Evolutionary conservation across 805 yeast species (phyloP).

Genomic region (Ogataea pignaliae): DNA sequence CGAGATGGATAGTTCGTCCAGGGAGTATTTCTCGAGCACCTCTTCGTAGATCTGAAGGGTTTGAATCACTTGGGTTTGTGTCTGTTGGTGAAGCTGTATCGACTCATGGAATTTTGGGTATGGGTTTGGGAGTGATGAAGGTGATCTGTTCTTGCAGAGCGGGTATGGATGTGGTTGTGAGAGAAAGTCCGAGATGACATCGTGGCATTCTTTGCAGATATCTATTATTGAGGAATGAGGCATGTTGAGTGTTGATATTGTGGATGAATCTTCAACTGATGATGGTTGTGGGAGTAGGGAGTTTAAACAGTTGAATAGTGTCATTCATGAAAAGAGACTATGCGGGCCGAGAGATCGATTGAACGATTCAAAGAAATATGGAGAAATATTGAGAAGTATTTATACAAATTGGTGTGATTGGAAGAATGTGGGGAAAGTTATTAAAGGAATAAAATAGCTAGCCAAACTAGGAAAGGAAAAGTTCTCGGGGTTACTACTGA

Average conservation of each 20-base stretch:
- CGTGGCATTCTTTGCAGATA: slow-evolving; percentile 20
- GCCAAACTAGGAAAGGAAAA: too few relatives aligned
- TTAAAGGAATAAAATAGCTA: too few relatives aligned
- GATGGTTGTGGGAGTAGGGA: too few relatives aligned
- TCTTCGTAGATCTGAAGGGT: slow-evolving; percentile 16
- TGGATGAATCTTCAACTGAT: neutral
- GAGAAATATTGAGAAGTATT: too few relatives aligned
- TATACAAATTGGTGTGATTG: too few relatives aligned
- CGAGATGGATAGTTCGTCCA: slow-evolving; percentile 65
- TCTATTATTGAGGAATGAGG: slow-evolving; percentile 15
- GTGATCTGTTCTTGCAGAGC: neutral
- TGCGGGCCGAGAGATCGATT: too few relatives aligned
- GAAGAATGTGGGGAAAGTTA: too few relatives aligned
- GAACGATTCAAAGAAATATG: too few relatives aligned
- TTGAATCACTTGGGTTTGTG: slow-evolving; percentile 23
- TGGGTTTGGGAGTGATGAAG: slow-evolving; percentile 2
- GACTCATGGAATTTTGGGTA: slow-evolving; percentile 14
- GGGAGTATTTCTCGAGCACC: slow-evolving; percentile 17
- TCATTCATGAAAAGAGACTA: too few relatives aligned
- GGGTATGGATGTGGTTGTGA: slow-evolving; percentile 9
- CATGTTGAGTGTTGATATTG: slow-evolving; percentile 5
- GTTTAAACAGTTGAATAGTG: too few relatives aligned
- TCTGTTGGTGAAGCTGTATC: slow-evolving; percentile 11
- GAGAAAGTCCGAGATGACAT: slow-evolving; percentile 12
- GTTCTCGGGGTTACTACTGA: too few relatives aligned